Evolutionary conservation across 1,139 yeast species (phyloP), one percentile per base, ranked within the genome.

Genomic region (Pichia sp.): DNA sequence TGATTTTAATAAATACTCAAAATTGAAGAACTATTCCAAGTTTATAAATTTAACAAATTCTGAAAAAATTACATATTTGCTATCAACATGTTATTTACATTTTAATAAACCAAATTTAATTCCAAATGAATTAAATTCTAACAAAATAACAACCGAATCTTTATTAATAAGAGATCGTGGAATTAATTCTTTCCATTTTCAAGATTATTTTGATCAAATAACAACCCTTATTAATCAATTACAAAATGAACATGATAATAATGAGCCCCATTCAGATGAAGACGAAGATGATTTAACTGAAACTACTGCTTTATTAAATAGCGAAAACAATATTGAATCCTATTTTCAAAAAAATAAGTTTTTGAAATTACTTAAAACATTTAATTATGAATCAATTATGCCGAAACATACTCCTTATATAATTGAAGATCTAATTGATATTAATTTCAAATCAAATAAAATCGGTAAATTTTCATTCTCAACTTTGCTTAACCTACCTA

Each of bases 361-460:
- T 6, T 23, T 34, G 4, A 31, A 38, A 22, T 21, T 42, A 19
- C 23, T 41, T 5, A 28, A 42, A 26, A 11, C 14, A 2, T 35
- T 16, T 5, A 32, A 41, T 28, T 43, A 43, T 23, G 14, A 37
- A 14, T 5, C 20, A 27, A 5, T 28, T 7, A 23, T 42, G 13
- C 34, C 41, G 2, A 38, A 35, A 8, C 13, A 10, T 8, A n/a
- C 48, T 8, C 64, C 63, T 3, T 61, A 57, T 38, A 50, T 72
- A 5, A 73, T 82, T 8, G 83, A 78, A 41, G 91, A 81, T 55
- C 71, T 72, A 49, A 70, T 84, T 7, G 89, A 81, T 49, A 60
- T 83, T 15, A 59, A 64, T 35, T 82, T 83, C 52, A 58, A 68
- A 10, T 56, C 63, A 14, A 49, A 55, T 22, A 56, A 53, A n/a